Conservation (phyloP, 2,329 filamentous ascomycete species). For the Fusarium sp. region DNA sequence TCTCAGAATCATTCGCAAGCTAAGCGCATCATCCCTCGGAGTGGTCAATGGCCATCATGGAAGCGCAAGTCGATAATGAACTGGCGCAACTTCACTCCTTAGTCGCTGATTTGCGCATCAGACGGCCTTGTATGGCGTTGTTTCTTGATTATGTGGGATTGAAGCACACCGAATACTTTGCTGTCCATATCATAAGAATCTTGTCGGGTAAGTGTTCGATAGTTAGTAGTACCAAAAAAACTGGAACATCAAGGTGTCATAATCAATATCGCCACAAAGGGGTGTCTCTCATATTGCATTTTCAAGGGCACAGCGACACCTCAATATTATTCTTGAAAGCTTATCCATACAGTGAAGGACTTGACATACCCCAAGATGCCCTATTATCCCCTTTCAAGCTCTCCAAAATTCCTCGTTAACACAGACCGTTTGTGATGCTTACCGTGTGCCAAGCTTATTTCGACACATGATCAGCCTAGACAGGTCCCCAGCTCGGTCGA, state of each 20-base stretch:
- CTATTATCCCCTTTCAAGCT: background rate
- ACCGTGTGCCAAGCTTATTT: conserved; percentile 28
- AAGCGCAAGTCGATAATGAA: conserved; percentile 4
- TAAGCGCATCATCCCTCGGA: conserved; percentile 28
- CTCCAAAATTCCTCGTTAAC: background rate
- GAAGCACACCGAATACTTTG: background rate
- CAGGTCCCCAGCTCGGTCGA: conserved; percentile 30
- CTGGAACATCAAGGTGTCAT: conserved; percentile 21
- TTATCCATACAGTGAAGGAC: background rate
- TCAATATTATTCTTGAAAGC: background rate
- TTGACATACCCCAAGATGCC: background rate
- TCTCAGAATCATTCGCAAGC: conserved; percentile 21
- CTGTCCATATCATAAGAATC: background rate
- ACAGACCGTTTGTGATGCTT: conserved; percentile 7
- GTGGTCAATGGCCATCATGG: background rate
- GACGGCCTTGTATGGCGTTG: background rate
- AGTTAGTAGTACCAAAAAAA: conserved; percentile 9
- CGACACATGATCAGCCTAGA: conserved; percentile 32
- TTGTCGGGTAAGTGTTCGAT: background rate
- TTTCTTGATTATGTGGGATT: background rate
- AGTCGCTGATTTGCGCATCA: background rate
- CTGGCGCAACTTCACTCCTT: conserved; percentile 11
- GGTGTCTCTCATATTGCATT: background rate
- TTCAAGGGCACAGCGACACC: background rate
- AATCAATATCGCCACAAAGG: conserved; percentile 21